phyloP scores from a whole-genome alignment of 1,139 yeast species.

The Entelexis paramagnoliae region DNA sequence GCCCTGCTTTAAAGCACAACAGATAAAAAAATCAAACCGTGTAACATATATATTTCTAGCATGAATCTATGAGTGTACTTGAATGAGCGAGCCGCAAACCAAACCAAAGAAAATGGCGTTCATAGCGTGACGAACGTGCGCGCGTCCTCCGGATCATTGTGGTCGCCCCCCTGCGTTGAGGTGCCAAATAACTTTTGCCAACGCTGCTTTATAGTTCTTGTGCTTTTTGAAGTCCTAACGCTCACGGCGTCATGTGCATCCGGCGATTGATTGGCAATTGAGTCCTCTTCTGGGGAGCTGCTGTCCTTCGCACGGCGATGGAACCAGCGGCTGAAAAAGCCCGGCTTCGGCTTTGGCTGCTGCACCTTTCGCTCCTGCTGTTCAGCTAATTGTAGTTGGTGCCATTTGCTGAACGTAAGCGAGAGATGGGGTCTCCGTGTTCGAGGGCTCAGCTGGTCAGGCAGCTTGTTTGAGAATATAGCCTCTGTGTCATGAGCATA shows the following conservation, averaged over 20 bases:
- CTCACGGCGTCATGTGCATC: background rate
- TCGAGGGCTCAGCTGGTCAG: background rate
- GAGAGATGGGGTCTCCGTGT: conserved; percentile 1
- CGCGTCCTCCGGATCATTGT: background rate
- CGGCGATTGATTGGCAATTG: background rate
- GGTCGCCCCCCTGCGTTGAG: background rate
- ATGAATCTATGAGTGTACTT: no score
- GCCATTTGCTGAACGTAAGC: background rate
- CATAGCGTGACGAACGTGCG: background rate
- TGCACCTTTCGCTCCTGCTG: background rate
- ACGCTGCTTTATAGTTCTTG: background rate
- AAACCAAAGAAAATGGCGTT: no score
- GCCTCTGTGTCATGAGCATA: conserved; percentile 3
- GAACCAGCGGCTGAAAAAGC: background rate
- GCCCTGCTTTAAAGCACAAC: background rate
- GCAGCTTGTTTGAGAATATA: background rate
- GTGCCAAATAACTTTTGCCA: background rate
- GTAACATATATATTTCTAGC: background rate
- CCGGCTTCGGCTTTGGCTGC: background rate
- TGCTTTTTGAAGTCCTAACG: background rate
- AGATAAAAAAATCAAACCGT: background rate
- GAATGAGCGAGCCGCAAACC: no score
- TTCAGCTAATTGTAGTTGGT: background rate
- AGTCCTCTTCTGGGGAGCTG: background rate
- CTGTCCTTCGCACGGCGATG: background rate